phyloP scores from a whole-genome alignment of 192 early-diverging fungal species.

The Coemansia sp. region DNA sequence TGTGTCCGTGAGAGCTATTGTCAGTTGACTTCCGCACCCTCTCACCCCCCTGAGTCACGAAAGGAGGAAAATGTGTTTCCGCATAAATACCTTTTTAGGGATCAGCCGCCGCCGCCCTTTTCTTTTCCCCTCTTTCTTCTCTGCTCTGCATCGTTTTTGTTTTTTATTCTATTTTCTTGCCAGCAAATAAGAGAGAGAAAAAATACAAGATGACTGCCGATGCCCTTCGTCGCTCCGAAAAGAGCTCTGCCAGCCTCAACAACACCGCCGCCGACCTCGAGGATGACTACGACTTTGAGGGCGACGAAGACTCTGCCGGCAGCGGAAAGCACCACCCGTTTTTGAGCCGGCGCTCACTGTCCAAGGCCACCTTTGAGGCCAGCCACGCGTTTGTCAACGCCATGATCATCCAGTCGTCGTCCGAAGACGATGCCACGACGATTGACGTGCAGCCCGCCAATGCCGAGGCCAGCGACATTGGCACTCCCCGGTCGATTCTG shows the following conservation, averaged over 20 bases:
- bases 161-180: not conserved
- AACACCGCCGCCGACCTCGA: slow-evolving; percentile 1
- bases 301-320: not conserved
- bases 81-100: no score
- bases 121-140: not conserved
- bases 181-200: no score
- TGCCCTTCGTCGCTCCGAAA: not conserved
- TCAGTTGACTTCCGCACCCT: not conserved
- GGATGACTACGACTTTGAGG: slow-evolving; percentile 4
- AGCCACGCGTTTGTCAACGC: slow-evolving; percentile 38
- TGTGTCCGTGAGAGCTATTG: not conserved
- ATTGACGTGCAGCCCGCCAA: not conserved
- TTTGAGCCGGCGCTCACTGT: slow-evolving; percentile 23
- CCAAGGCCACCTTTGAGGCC: slow-evolving; percentile 41
- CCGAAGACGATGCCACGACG: slow-evolving; percentile 5
- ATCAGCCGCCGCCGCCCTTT: not conserved
- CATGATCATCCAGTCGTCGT: slow-evolving; percentile 19
- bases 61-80: no score
- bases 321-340: slow-evolving; percentile 16
- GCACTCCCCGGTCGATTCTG: slow-evolving; percentile 39
- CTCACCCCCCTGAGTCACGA: no score
- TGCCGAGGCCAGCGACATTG: not conserved
- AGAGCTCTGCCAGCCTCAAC: not conserved
- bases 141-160: not conserved
- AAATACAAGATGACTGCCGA: not conserved